Conservation (phyloP, 1,284 basidiomycete genomes). For the Lentinula novae-zelandiae region DNA sequence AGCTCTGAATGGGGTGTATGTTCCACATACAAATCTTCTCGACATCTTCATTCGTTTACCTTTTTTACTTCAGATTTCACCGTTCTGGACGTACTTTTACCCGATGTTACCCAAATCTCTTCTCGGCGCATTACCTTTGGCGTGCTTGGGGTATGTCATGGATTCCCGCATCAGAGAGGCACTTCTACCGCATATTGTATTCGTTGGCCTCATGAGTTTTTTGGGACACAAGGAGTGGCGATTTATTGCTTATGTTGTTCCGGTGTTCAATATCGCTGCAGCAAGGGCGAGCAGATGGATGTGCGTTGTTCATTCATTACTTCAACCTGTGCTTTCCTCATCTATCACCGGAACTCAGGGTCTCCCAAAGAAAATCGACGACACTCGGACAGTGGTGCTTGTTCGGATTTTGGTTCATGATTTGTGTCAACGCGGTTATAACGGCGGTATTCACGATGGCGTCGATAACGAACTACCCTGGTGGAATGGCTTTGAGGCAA, state of each 20-base stretch:
- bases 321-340: not conserved
- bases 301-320: slow-evolving; percentile 37
- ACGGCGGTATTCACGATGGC: slow-evolving; percentile 54
- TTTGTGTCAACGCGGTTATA: slow-evolving; percentile 48
- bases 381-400: slow-evolving; percentile 41
- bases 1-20: slow-evolving; percentile 90
- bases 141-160: slow-evolving; percentile 44
- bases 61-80: slow-evolving; percentile 56
- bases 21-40: slow-evolving; percentile 16
- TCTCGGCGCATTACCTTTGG: slow-evolving; percentile 62
- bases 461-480: slow-evolving; percentile 85
- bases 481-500: slow-evolving; percentile 68
- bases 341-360: slow-evolving; percentile 26
- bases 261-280: slow-evolving; percentile 78
- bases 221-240: slow-evolving; percentile 95
- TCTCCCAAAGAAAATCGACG: slow-evolving; percentile 41
- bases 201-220: slow-evolving; percentile 67
- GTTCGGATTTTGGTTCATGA: slow-evolving; percentile 40
- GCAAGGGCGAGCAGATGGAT: slow-evolving; percentile 61
- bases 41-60: slow-evolving; percentile 4
- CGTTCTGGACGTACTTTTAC: slow-evolving; percentile 69
- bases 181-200: slow-evolving; percentile 49
- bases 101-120: slow-evolving; percentile 77
- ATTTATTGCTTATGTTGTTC: slow-evolving; percentile 87
- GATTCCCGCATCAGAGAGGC: slow-evolving; percentile 49